Conservation (phyloP, 2,329 filamentous ascomycete species). For the Neopestalotiopsis rosae region DNA sequence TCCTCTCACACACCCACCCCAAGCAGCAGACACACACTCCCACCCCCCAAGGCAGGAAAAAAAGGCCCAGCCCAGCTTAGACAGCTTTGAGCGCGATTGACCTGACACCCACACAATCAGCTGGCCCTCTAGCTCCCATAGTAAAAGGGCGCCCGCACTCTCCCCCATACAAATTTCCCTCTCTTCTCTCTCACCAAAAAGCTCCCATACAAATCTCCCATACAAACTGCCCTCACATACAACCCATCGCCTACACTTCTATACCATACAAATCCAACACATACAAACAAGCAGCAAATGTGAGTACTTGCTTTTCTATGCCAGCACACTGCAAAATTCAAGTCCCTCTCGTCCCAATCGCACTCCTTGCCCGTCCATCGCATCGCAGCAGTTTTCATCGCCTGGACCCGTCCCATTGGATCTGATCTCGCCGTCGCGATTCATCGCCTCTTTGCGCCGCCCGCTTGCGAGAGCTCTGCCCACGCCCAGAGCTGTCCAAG, state of each 20-base stretch:
- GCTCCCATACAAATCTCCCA: constrained; percentile 58
- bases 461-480: constrained; percentile 1
- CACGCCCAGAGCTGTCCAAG: constrained; percentile 14
- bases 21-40: constrained; percentile 1
- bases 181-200: constrained; percentile 66
- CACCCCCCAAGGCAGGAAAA: background rate
- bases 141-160: constrained; percentile 65
- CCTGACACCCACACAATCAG: constrained; percentile 43
- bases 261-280: constrained; percentile 45
- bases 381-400: background rate
- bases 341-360: constrained; percentile 39
- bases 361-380: background rate
- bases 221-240: constrained; percentile 50
- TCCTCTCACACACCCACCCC: background rate
- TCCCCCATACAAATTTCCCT: constrained; percentile 62
- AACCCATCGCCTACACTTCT: constrained; percentile 28
- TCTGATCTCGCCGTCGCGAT: constrained; percentile 14
- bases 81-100: constrained; percentile 26
- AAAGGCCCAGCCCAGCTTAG: background rate
- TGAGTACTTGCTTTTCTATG: constrained; percentile 59
- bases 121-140: constrained; percentile 63
- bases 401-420: constrained; percentile 7
- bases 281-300: constrained; percentile 46
- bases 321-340: constrained; percentile 43
- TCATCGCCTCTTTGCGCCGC: constrained; percentile 14